Percentiles rank a stretch among this genome's conserved stretches.
These are phyloP conservation scores for Magnaporthiopsis poae DNA, from an alignment of 2,329 filamentous ascomycete species.

Conservation along the genomic window DNA sequence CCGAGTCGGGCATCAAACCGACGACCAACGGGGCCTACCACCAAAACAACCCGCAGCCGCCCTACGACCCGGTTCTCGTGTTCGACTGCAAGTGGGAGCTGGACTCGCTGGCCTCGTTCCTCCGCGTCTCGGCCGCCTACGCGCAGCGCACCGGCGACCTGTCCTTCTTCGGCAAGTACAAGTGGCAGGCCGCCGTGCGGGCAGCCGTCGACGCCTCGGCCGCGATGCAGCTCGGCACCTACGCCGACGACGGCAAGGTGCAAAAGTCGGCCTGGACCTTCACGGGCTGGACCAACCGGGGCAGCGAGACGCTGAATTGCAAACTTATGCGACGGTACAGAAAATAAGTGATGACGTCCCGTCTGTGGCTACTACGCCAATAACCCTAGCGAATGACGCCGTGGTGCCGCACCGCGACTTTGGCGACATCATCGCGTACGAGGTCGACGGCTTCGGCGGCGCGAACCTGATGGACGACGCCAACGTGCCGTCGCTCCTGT, in stretches of 20 bases:
- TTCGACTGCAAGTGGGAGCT: constrained; percentile 91
- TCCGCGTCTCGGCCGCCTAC: constrained; percentile 72
- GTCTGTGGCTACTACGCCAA: no score
- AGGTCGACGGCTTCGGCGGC: constrained; percentile 65
- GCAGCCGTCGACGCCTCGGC: constrained; percentile 56
- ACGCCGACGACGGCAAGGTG: constrained; percentile 46
- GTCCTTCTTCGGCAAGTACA: constrained; percentile 43
- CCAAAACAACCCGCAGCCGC: constrained; percentile 49
- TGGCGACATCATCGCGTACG: constrained; percentile 64
- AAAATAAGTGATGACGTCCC: no score
- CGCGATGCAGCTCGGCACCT: constrained; percentile 59
- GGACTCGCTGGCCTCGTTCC: constrained; percentile 76
- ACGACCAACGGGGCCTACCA: constrained; percentile 47
- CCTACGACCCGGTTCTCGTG: constrained; percentile 57
- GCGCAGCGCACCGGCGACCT: constrained; percentile 52
- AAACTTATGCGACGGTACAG: no score
- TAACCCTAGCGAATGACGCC: no score
- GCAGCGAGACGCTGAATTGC: constrained; percentile 70
- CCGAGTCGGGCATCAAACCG: constrained; percentile 57
- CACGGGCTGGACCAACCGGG: constrained; percentile 57
- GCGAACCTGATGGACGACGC: constrained; percentile 61
- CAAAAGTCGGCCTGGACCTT: constrained; percentile 57
- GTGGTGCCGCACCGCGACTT: constrained; percentile 51
- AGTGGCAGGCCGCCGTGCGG: constrained; percentile 62
- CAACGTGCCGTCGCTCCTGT: constrained; percentile 58